Evolutionary conservation across 768 basidiomycete species (phyloP).

Genomic region (Tubosaeta sp.): DNA sequence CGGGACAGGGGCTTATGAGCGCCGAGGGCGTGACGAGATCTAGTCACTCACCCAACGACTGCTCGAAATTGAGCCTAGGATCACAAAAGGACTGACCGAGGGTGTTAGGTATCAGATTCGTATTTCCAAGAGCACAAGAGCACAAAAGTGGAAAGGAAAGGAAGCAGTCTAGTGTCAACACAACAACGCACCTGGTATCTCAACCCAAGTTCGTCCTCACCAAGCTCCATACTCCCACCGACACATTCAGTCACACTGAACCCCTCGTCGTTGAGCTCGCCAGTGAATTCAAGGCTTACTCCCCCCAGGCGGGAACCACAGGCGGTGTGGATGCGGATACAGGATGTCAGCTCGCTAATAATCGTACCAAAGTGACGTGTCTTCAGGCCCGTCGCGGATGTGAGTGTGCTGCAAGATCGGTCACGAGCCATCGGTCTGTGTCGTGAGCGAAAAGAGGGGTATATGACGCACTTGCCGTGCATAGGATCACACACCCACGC

Average conservation of each 20-base stretch:
- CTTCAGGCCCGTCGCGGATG: constrained; percentile 77
- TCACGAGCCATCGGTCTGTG: not conserved
- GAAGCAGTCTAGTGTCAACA: not conserved
- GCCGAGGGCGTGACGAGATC: not conserved
- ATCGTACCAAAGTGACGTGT: constrained; percentile 88
- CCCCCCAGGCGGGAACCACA: constrained; percentile 74
- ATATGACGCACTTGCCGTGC: constrained; percentile 86
- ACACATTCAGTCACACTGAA: constrained; percentile 96
- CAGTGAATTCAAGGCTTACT: constrained; percentile 89
- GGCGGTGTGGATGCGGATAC: constrained; percentile 73
- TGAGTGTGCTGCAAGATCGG: constrained; percentile 59
- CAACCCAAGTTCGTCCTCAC: constrained; percentile 83
- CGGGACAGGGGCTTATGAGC: too few relatives aligned
- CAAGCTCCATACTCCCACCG: constrained; percentile 93
- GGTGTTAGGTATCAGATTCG: not conserved
- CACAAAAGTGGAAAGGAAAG: not conserved
- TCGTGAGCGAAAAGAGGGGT: not conserved
- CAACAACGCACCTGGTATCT: constrained; percentile 68
- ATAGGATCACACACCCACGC: constrained; percentile 97
- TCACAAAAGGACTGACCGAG: constrained; percentile 79
- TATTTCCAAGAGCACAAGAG: not conserved
- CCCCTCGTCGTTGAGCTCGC: constrained; percentile 85
- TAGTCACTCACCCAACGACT: constrained; percentile 70
- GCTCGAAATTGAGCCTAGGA: constrained; percentile 90
- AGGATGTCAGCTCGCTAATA: constrained; percentile 80